Percentiles rank a stretch among this genome's conserved stretches.
phyloP scores from a whole-genome alignment of 208 protist species.

The Acanthamoeba lenticulata region DNA sequence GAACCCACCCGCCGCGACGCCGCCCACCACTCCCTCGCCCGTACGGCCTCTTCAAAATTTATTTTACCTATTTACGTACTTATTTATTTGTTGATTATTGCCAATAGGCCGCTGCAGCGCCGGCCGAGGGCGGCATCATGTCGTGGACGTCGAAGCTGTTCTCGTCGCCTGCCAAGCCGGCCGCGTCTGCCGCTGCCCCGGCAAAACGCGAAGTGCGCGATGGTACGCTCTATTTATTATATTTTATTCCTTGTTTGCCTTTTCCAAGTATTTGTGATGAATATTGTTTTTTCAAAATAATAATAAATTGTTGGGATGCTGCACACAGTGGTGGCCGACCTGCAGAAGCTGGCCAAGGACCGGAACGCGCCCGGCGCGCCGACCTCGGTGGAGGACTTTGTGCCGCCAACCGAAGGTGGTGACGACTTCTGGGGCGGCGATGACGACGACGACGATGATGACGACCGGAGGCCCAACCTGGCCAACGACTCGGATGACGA shows the following conservation, averaged over 20 bases:
- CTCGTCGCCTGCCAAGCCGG: not conserved
- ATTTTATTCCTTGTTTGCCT: not conserved
- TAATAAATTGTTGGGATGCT: too few relatives aligned
- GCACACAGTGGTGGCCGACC: constrained; percentile 4
- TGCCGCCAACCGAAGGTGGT: not conserved
- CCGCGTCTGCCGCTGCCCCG: not conserved
- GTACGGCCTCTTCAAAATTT: not conserved
- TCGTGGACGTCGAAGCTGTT: constrained; percentile 52
- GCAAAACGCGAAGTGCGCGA: not conserved
- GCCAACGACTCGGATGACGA: not conserved
- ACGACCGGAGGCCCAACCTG: not conserved
- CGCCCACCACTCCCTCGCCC: not conserved
- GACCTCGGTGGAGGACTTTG: constrained; percentile 29
- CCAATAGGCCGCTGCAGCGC: too few relatives aligned
- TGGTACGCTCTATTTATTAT: not conserved
- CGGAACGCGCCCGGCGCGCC: not conserved
- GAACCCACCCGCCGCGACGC: not conserved
- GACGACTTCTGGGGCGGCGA: constrained; percentile 27
- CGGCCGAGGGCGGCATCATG: not conserved
- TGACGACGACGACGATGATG: constrained; percentile 35
- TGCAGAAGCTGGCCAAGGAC: constrained; percentile 31
- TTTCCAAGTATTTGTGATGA: not conserved
- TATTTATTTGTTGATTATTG: too few relatives aligned
- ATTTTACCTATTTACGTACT: not conserved
- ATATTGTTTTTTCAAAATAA: not conserved